Evolutionary conservation across 495 filamentous ascomycete genomes (phyloP).

Genomic region (Lepraria neglecta): DNA sequence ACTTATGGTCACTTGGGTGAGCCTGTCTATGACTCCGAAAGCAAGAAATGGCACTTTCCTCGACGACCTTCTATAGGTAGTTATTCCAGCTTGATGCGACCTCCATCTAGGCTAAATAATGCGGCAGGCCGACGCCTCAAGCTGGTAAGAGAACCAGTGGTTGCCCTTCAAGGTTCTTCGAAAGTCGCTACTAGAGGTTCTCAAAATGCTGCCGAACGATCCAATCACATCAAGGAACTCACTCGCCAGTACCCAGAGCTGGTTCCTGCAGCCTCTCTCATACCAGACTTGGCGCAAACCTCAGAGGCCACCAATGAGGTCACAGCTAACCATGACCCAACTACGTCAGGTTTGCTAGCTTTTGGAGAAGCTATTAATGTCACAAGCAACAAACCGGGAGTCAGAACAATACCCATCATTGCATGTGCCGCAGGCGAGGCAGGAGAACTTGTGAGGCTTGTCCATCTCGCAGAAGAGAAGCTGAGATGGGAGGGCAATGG

Average conservation of each 20-base stretch:
- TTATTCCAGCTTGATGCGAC: not conserved
- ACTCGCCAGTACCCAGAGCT: conserved; percentile 36
- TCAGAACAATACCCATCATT: conserved; percentile 39
- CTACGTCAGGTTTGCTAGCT: conserved; percentile 38
- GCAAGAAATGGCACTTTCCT: conserved; percentile 52
- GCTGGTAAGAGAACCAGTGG: conserved; percentile 11
- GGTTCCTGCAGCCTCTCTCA: conserved; percentile 33
- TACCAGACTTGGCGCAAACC: conserved; percentile 29
- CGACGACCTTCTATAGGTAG: conserved; percentile 25
- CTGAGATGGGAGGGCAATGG: conserved; percentile 30
- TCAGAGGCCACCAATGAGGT: conserved; percentile 30
- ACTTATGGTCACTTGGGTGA: conserved; percentile 62
- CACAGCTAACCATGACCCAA: conserved; percentile 36
- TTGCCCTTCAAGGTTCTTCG: not conserved
- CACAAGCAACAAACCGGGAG: conserved; percentile 26
- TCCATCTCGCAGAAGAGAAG: conserved; percentile 34
- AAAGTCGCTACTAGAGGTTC: no score
- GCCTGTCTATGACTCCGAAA: conserved; percentile 47
- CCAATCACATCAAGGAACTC: conserved; percentile 14
- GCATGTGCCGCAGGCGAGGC: conserved; percentile 41
- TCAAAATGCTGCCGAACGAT: conserved; percentile 11
- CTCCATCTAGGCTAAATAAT: not conserved
- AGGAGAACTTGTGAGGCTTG: conserved; percentile 39
- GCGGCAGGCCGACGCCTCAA: conserved; percentile 13
- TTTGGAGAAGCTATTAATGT: conserved; percentile 39